Base-by-base conservation (phyloP, 2,329 filamentous ascomycete species). In the Botrytis cinerea region DNA sequence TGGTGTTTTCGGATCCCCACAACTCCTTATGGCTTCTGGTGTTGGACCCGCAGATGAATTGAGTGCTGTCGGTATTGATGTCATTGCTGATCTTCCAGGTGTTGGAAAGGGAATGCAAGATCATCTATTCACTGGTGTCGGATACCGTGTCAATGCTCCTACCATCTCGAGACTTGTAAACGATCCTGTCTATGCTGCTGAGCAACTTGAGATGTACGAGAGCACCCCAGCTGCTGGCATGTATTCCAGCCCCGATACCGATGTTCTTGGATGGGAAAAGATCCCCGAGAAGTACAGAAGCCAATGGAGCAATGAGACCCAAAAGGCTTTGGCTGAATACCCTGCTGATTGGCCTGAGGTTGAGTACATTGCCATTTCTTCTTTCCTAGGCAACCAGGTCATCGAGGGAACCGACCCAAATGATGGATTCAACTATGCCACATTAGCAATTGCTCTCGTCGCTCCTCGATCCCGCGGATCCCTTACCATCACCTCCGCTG, bases 21-120 rank as follows among this genome's bases (percentile, higher is more conserved):
- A 87, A 75, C 82, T 87, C 68, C 82, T 86, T 18, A 84, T 85
- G 78, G 81, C 84, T 25, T 83, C 81, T 48, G 84, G 84, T 62
- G 81, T 88, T 45, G 86, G 85, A 0, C 82, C 84, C 0, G 81
- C 80, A 1, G 78, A 80, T 2, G 82, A 85, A 46, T 81, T 88
- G 3, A 70, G 81, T 18, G 78, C 81, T 32, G 82, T 85, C 70
- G 78, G 83, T 38, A 87, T 88, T 48, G 78, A 82, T 0, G 77
- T 86, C 4, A 74, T 87, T 2, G 81, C 81, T 18, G 82, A 86
- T 51, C 81, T 85, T 1, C 83, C 84, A 0, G 86, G 86, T 4
- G 86, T 88, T 3, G 87, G 86, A 8, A 80, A 86, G 75, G 84
- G 85, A 72, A 82, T 88, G 77, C 82, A 82, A 73, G 86, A 87